These are phyloP conservation scores for Clausena lansium DNA, from an alignment of 345 rosid species.

Conservation along the genomic window DNA sequence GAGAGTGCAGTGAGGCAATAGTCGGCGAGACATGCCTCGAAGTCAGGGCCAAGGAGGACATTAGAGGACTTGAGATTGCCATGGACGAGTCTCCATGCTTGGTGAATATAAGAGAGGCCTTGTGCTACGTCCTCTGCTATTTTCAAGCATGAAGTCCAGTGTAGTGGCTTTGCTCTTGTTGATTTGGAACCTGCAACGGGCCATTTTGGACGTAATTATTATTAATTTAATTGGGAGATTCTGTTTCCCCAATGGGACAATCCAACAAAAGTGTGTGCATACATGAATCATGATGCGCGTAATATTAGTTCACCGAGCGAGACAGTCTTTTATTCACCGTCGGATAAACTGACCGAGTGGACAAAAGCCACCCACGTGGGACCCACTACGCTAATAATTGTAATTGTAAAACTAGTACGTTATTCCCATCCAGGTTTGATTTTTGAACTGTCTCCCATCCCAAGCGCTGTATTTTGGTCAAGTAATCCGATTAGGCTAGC, in stretches of 20 bases:
- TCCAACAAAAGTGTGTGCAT: background rate
- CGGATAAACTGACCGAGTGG: background rate
- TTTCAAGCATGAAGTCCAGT: constrained; percentile 93
- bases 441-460: background rate
- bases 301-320: background rate
- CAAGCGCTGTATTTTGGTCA: background rate
- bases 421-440: background rate
- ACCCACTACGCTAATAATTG: background rate
- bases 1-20: constrained; percentile 69
- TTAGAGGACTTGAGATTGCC: constrained; percentile 87
- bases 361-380: background rate
- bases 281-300: background rate
- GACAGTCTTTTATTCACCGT: background rate
- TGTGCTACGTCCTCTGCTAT: constrained; percentile 94
- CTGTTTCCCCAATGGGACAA: background rate
- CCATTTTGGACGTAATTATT: background rate
- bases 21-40: constrained; percentile 80
- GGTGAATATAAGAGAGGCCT: constrained; percentile 92
- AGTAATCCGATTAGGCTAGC: background rate
- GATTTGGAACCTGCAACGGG: constrained; percentile 71
- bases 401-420: too few relatives aligned
- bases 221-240: background rate
- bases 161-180: constrained; percentile 75
- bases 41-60: constrained; percentile 83
- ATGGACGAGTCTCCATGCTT: constrained; percentile 90